Evolutionary conservation across 2,329 filamentous ascomycete genomes (phyloP).

Genomic region (Dothiorella sarmentorum): DNA sequence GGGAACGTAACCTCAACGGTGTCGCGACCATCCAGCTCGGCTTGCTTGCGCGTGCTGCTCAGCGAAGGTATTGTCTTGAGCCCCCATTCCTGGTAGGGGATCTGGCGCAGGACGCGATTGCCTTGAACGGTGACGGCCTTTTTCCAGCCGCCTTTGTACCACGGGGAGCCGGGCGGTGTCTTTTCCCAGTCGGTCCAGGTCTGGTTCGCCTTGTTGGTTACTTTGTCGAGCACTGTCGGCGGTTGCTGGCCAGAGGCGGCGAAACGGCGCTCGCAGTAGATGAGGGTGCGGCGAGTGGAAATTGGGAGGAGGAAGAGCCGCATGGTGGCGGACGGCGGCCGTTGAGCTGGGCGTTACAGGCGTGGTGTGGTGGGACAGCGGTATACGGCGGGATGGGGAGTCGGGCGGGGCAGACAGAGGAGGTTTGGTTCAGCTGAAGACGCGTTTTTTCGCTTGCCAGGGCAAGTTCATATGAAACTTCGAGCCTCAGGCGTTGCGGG

Average conservation of each 20-base stretch:
- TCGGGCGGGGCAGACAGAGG: constrained; percentile 22
- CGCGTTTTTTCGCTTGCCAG: constrained; percentile 3
- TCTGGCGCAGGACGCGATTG: constrained; percentile 78
- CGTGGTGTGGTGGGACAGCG: not conserved
- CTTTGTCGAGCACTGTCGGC: constrained; percentile 66
- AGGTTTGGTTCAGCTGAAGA: not conserved
- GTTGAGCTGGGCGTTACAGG: not conserved
- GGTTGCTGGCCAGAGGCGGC: constrained; percentile 47
- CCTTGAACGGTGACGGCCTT: constrained; percentile 81
- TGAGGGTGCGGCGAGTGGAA: constrained; percentile 82
- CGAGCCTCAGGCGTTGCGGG: constrained; percentile 19
- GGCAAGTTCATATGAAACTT: too few species aligned
- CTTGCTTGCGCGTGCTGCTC: constrained; percentile 61
- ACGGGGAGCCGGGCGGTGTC: constrained; percentile 49
- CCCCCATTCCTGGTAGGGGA: constrained; percentile 97
- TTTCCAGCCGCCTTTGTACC: constrained; percentile 66
- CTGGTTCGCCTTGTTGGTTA: constrained; percentile 66
- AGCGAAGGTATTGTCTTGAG: constrained; percentile 90
- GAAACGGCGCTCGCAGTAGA: constrained; percentile 80
- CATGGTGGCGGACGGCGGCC: constrained; percentile 52
- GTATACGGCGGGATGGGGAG: constrained; percentile 15
- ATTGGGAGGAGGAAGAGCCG: constrained; percentile 91
- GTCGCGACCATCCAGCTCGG: constrained; percentile 60
- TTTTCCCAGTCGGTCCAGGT: constrained; percentile 88
- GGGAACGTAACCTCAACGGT: constrained; percentile 77